Evolutionary conservation across 1,284 basidiomycete genomes (phyloP).

Genomic region (Mrakiaceae sp.): DNA sequence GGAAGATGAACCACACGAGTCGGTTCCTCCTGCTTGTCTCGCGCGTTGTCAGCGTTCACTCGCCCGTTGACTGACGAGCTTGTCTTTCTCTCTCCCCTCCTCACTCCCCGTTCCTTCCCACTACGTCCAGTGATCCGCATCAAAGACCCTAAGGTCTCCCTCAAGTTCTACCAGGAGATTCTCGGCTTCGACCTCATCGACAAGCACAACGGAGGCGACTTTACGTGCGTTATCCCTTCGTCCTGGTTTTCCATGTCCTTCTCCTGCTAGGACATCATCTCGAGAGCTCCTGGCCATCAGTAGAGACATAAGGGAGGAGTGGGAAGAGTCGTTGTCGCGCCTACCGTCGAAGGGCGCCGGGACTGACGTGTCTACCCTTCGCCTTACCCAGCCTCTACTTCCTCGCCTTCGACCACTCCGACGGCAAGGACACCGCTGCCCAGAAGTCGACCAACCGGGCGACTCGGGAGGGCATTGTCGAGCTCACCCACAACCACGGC

Average conservation of each 20-base stretch:
- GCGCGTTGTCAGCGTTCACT: neutral
- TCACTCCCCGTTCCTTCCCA: neutral
- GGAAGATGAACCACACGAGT: neutral
- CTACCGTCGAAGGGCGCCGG: neutral
- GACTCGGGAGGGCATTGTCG: constrained; percentile 45
- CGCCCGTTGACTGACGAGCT: too few relatives aligned
- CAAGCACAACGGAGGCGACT: constrained; percentile 17
- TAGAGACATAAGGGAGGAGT: too few relatives aligned
- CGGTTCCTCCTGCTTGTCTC: neutral
- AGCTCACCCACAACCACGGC: constrained; percentile 81
- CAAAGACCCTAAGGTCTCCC: constrained; percentile 50
- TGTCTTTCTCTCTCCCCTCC: too few relatives aligned
- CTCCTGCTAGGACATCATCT: too few relatives aligned
- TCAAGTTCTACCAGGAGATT: constrained; percentile 35
- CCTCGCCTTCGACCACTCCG: constrained; percentile 52
- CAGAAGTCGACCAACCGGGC: constrained; percentile 50
- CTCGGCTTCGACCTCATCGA: constrained; percentile 76
- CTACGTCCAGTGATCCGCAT: constrained; percentile 64
- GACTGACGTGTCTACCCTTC: constrained; percentile 36
- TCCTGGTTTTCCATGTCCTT: neutral
- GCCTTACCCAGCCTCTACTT: constrained; percentile 35
- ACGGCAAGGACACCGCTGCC: constrained; percentile 39
- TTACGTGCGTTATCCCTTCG: constrained; percentile 7
- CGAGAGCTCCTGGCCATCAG: too few relatives aligned
- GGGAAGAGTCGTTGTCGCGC: neutral